Percentiles rank a stretch among this genome's conserved stretches.
These are phyloP conservation scores for Neurospora discreta DNA, from an alignment of 495 filamentous ascomycete genomes.

Conservation along the genomic window DNA sequence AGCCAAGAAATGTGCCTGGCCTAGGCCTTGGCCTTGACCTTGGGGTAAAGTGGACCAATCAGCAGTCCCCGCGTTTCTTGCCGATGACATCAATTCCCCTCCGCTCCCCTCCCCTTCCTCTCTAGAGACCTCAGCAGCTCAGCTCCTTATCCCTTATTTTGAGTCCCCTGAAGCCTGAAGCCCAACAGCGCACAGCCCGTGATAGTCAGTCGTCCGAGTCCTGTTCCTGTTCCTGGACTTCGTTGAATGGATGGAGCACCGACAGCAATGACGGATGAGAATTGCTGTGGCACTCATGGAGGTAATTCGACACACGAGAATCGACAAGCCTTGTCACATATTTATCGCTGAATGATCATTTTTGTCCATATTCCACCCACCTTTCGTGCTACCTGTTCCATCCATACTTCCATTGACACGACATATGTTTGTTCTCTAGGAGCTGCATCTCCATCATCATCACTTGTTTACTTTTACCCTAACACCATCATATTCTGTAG, in stretches of 20 bases:
- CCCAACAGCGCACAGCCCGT: neutral
- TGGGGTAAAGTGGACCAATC: neutral
- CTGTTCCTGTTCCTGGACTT: neutral
- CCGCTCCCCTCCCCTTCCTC: too few relatives aligned
- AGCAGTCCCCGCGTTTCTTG: too few relatives aligned
- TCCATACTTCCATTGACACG: too few relatives aligned
- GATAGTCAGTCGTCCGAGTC: neutral
- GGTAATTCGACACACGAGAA: neutral
- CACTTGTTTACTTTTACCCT: neutral
- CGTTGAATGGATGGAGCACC: neutral
- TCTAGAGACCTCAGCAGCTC: too few relatives aligned
- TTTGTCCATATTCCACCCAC: neutral
- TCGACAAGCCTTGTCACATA: neutral
- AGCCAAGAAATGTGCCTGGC: neutral
- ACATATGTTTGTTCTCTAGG: too few relatives aligned
- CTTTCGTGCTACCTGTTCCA: neutral
- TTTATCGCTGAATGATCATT: neutral
- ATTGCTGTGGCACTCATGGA: neutral
- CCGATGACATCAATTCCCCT: neutral
- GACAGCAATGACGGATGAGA: neutral
- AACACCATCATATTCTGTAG: neutral
- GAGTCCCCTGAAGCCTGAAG: neutral
- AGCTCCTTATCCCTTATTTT: neutral
- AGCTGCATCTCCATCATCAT: too few relatives aligned
- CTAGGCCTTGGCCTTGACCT: too few relatives aligned